phyloP scores from a whole-genome alignment of 176 grass and related monocot genomes.

The Ensete ventricosum region DNA sequence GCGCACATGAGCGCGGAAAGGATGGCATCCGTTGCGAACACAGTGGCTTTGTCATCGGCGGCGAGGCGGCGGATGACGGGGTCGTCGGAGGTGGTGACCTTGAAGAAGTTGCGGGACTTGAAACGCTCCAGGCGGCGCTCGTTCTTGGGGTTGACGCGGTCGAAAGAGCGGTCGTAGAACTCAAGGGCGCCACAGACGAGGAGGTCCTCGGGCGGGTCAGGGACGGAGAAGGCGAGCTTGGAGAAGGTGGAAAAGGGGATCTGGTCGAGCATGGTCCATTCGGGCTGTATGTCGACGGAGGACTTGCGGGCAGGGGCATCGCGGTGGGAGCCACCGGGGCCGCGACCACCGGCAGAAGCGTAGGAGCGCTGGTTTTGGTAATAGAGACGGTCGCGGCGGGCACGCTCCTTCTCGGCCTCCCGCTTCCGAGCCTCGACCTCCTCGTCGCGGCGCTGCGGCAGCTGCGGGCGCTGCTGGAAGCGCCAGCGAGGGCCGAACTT shows the following conservation, averaged over 20 bases:
- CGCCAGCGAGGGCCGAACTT: slow-evolving; percentile 15
- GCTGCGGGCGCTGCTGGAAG: slow-evolving; percentile 11
- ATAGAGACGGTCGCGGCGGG: slow-evolving; percentile 13
- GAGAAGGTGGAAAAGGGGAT: slow-evolving; percentile 20
- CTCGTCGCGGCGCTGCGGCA: slow-evolving; percentile 17
- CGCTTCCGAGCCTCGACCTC: slow-evolving; percentile 17
- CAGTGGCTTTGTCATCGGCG: slow-evolving; percentile 13
- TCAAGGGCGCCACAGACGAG: slow-evolving; percentile 11
- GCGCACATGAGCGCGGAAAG: slow-evolving; percentile 15
- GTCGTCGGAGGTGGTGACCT: slow-evolving; percentile 14
- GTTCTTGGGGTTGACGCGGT: slow-evolving; percentile 18
- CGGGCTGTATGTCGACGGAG: slow-evolving; percentile 13
- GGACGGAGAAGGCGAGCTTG: slow-evolving; percentile 7
- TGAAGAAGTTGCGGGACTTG: slow-evolving; percentile 18
- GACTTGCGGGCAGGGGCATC: slow-evolving; percentile 7
- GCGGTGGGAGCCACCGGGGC: background rate
- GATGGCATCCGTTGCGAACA: slow-evolving; percentile 11
- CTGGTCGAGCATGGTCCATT: slow-evolving; percentile 20
- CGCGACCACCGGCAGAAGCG: background rate
- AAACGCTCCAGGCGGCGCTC: slow-evolving; percentile 16
- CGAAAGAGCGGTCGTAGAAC: slow-evolving; percentile 11
- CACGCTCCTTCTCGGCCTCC: slow-evolving; percentile 15
- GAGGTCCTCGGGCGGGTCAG: slow-evolving; percentile 10
- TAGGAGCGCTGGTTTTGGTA: background rate
- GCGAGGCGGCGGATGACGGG: slow-evolving; percentile 18